Conservation (phyloP, 192 early-diverging fungal genomes). For the Coemansia sp. region DNA sequence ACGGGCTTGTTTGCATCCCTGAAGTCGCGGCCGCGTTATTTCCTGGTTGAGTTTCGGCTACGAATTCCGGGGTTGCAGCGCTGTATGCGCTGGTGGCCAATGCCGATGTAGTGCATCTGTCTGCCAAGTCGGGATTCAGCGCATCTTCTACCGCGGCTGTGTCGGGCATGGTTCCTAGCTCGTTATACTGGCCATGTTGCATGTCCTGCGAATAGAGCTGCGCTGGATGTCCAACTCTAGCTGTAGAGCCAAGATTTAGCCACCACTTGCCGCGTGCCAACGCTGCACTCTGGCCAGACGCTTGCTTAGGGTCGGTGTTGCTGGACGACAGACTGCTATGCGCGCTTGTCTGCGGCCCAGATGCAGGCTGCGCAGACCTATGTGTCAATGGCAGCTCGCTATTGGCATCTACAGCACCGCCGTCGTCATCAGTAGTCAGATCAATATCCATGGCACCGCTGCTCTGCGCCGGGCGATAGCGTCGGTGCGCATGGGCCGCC, state of each 20-base stretch:
- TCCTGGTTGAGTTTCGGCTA: neutral
- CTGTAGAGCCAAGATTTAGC: conserved; percentile 11
- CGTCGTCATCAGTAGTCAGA: neutral
- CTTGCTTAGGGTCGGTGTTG: neutral
- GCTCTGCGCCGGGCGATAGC: conserved; percentile 17
- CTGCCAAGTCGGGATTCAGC: neutral
- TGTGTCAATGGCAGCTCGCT: neutral
- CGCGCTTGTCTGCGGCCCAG: neutral
- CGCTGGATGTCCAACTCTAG: conserved; percentile 5
- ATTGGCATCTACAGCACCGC: neutral
- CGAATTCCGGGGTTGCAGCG: neutral
- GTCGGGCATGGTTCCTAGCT: conserved; percentile 31
- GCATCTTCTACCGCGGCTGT: conserved; percentile 6
- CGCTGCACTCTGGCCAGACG: neutral
- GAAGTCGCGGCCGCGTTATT: neutral
- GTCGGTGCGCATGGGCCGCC: conserved; percentile 18
- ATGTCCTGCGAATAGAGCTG: conserved; percentile 33
- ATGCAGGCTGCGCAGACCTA: neutral
- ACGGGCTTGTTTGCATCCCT: conserved; percentile 2
- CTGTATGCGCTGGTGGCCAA: no score
- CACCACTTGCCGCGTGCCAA: conserved; percentile 30
- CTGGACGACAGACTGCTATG: neutral
- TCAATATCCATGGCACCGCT: conserved; percentile 1
- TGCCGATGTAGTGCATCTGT: neutral
- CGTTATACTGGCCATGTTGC: conserved; percentile 1